These are phyloP conservation scores for Lecanosticta acicola DNA, from an alignment of 2,329 filamentous ascomycete genomes.

Conservation along the genomic window DNA sequence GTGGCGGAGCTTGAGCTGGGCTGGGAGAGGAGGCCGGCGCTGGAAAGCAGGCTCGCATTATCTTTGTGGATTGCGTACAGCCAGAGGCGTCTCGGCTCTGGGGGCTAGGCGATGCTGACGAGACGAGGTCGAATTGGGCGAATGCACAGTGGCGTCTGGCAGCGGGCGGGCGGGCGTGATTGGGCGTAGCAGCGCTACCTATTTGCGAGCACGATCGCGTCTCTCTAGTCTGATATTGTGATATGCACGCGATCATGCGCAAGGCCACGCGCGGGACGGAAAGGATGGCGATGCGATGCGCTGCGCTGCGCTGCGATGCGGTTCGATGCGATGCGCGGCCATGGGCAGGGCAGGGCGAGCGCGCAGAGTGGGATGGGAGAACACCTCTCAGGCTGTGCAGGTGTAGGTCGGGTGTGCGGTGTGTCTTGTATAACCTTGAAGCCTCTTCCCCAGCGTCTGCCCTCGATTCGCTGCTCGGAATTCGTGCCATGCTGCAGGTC, in stretches of 20 bases:
- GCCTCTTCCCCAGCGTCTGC: constrained; percentile 5
- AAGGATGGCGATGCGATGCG: constrained; percentile 9
- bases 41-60: not conserved
- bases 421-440: not conserved
- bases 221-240: constrained; percentile 11
- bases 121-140: constrained; percentile 4
- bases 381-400: too few relatives aligned
- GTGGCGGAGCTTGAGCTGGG: constrained; percentile 14
- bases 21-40: not conserved
- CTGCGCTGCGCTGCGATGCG: constrained; percentile 2
- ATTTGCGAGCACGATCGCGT: constrained; percentile 13
- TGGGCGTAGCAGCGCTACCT: constrained; percentile 4
- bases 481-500: constrained; percentile 10
- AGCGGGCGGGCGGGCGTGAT: not conserved
- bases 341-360: too few relatives aligned
- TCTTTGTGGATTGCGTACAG: not conserved
- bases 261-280: constrained; percentile 12
- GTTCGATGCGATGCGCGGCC: too few relatives aligned
- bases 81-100: not conserved
- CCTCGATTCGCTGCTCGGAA: constrained; percentile 13
- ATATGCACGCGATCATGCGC: constrained; percentile 20
- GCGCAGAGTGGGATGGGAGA: too few relatives aligned
- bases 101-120: not conserved
- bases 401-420: not conserved
- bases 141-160: constrained; percentile 1